phyloP scores from a whole-genome alignment of 495 filamentous ascomycete genomes.

The Tricharina praecox region DNA sequence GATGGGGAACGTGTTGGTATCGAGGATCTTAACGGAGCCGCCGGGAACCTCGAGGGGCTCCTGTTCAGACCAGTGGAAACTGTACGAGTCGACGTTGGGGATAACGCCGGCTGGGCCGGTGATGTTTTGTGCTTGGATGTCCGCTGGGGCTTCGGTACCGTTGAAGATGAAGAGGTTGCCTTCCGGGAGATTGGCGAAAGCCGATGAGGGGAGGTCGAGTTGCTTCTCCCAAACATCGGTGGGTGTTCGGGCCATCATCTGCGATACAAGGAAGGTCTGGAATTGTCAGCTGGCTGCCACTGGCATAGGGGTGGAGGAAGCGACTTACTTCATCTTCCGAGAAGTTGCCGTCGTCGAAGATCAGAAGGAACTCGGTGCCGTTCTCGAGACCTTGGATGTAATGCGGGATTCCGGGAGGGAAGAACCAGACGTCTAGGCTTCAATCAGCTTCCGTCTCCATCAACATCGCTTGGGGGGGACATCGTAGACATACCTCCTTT shows the following conservation, averaged over 20 bases:
- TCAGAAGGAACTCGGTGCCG: conserved; percentile 51
- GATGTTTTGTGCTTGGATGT: conserved; percentile 46
- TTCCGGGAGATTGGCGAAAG: conserved; percentile 41
- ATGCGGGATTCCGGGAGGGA: conserved; percentile 40
- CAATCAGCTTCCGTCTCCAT: neutral
- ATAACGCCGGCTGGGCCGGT: conserved; percentile 42
- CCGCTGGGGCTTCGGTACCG: conserved; percentile 41
- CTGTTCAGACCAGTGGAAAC: conserved; percentile 51
- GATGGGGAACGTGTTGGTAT: conserved; percentile 43
- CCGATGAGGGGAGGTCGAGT: conserved; percentile 37
- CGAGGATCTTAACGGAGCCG: conserved; percentile 50
- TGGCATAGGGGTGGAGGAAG: neutral
- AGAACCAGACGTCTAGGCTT: conserved; percentile 3
- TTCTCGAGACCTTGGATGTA: conserved; percentile 47
- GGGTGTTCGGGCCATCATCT: conserved; percentile 46
- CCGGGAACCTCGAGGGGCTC: conserved; percentile 41
- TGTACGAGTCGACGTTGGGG: conserved; percentile 37
- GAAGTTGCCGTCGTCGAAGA: conserved; percentile 55
- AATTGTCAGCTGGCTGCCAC: neutral
- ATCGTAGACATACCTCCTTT: conserved; percentile 53
- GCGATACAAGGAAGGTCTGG: conserved; percentile 47
- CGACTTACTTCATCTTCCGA: conserved; percentile 35
- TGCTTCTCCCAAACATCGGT: conserved; percentile 48
- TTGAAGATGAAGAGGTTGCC: conserved; percentile 54
- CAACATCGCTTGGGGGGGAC: conserved; percentile 35